phyloP scores from a whole-genome alignment of 352 stramenopile species.

The Vaucheria bursata region DNA sequence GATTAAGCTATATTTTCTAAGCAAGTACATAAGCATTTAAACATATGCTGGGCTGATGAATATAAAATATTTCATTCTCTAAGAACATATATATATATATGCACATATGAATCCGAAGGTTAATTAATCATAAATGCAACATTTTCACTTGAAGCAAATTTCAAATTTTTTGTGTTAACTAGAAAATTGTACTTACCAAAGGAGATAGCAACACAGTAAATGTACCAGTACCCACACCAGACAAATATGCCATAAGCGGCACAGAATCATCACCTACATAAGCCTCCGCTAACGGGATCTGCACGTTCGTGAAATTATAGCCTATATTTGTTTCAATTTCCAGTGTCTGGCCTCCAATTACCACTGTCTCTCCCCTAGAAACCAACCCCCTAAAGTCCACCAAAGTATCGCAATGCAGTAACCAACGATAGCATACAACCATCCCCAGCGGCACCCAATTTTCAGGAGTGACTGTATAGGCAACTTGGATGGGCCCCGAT shows the following conservation, averaged over 20 bases:
- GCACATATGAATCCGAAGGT: too few species aligned
- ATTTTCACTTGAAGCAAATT: too few species aligned
- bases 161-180: too few species aligned
- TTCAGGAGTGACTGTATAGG: neutral
- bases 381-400: constrained; percentile 45
- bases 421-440: constrained; percentile 15
- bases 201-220: constrained; percentile 74
- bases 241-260: constrained; percentile 15
- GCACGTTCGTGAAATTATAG: constrained; percentile 11
- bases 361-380: constrained; percentile 64
- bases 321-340: constrained; percentile 21
- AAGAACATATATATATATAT: too few species aligned
- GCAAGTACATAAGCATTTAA: too few species aligned
- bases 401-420: constrained; percentile 16
- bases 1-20: too few species aligned
- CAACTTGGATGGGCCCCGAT: neutral
- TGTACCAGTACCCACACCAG: constrained; percentile 58
- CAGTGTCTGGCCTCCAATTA: constrained; percentile 62
- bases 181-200: constrained; percentile 49
- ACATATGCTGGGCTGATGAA: too few species aligned
- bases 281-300: constrained; percentile 18
- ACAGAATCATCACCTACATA: constrained; percentile 24
- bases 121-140: too few species aligned
- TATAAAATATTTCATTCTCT: too few species aligned
- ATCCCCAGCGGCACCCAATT: constrained; percentile 30